Base-by-base conservation (phyloP, 257 asterid species). In the Scutellaria barbata region DNA sequence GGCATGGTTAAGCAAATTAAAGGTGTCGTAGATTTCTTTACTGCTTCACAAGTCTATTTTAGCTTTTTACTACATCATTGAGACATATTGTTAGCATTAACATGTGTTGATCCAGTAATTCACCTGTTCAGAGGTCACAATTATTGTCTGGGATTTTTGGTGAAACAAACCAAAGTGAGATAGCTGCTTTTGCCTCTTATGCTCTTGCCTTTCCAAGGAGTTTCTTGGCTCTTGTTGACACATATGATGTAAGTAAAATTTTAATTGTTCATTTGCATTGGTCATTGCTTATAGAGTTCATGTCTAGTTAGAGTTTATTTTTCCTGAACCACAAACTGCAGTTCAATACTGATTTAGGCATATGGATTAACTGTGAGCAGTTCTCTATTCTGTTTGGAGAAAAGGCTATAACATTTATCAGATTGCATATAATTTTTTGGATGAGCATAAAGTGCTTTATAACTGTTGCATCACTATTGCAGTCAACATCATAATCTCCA, bases 151-250 rank as follows among this genome's bases (percentile, higher is more conserved):
- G 96, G 60, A 67, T 78, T 42, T 92, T 92, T 68, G 92, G 89
- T 5, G 96, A 87, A 86, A 92, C 97, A 33, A 92, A 92, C 81
- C 93, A 85, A 80, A 92, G 97, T 75, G 98, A 92, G 75, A 74
- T 92, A 74, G 97, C 95, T 72, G 98, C 96, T 76, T 90, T 92
- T 83, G 78, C 66, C 68, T 92, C 95, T 11, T 92, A 92, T 82
- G 97, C 98, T 42, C 89, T 92, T 70, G 97, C 98, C 68, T 92
- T 92, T 71, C 98, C 98, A n/a, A 81, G 74, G 48, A 79, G 70
- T 74, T 92, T 92, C 78, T 79, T 92, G 87, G 97, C 97, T 75
- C 95, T 93, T 48, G 97, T 89, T 63, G 98, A 93, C 85, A 92
- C 97, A 16, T 93, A 93, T 81, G 98, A 90, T 84, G 96, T 90